Evolutionary conservation across 345 rosid species (phyloP), one percentile per base, ranked within the genome.

Genomic region (Odontarrhena argentea): DNA sequence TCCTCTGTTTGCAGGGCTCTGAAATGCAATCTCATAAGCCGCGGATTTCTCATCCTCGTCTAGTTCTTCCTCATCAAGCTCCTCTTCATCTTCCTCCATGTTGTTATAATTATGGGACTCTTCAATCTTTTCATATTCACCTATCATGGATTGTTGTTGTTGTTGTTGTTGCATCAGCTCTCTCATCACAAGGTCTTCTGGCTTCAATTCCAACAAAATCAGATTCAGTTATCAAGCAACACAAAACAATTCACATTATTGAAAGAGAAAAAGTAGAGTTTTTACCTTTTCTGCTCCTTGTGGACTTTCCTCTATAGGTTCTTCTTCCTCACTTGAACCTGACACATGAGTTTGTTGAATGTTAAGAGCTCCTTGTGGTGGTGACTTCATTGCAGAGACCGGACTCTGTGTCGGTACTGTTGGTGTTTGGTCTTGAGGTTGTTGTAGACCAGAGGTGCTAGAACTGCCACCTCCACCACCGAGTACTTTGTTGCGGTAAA

Each of bases 111-210:
- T 71, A 25, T 78, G 80, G 12, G 57, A 69, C 54, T 73, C 83
- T 24, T 74, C 86, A 36, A 82, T 65, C 76, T 80, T 82, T 7
- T 76, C 83, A 62, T 74, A 76, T 30, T 75, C 85, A 69, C 81
- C 80, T 65, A 76, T 77, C 78, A 76, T 51, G 65, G 83, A 68
- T 7, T 71, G 74, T 24, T 63, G 69, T 41, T 77, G 78, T 34
- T 74, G 77, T 65, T 67, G 77, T 59, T 75, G 78, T 45, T 68
- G 68, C 51, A 76, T 80, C 80, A 82, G 56, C 81, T 84, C 86
- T 77, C 80, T 84, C 87, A 84, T 84, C 87, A 86, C 78, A 73
- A 77, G 81, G 85, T 83, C 87, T 84, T 83, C 92, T 86, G 89
- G 89, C 92, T 86, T 86, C 89, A 86, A 78, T 81, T 57, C 54